phyloP scores from a whole-genome alignment of 805 yeast species.

The Dipodascopsis tothii region DNA sequence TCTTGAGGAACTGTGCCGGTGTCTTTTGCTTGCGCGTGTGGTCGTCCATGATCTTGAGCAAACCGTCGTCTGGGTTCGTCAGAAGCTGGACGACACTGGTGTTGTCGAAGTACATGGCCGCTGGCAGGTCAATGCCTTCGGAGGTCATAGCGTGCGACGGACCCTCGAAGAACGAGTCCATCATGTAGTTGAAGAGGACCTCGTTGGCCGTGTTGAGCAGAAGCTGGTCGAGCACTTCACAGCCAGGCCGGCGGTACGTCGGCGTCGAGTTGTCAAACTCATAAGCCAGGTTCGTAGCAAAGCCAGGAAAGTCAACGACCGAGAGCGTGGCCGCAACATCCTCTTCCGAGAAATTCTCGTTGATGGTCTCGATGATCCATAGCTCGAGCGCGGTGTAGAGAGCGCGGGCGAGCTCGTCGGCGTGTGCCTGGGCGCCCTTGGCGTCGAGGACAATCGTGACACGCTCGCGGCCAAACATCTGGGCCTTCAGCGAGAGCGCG shows the following conservation, averaged over 20 bases:
- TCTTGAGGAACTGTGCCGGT: conserved; percentile 29
- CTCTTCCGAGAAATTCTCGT: conserved; percentile 30
- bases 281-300: conserved; percentile 20
- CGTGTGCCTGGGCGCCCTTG: conserved; percentile 36
- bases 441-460: conserved; percentile 37
- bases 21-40: conserved; percentile 34
- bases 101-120: conserved; percentile 50
- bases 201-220: conserved; percentile 39
- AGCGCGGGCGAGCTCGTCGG: conserved; percentile 38
- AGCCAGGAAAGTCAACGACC: conserved; percentile 38
- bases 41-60: conserved; percentile 34
- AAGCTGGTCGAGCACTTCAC: conserved; percentile 32
- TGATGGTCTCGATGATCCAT: conserved; percentile 36
- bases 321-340: conserved; percentile 32
- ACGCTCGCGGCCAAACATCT: conserved; percentile 32
- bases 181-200: conserved; percentile 34
- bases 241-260: neutral
- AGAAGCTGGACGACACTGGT: conserved; percentile 49
- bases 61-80: conserved; percentile 36
- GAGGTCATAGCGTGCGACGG: conserved; percentile 34
- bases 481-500: conserved; percentile 35
- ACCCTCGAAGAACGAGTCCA: conserved; percentile 34
- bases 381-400: conserved; percentile 35
- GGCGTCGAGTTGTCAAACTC: neutral
- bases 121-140: conserved; percentile 43